These are phyloP conservation scores for Chionographis japonica DNA, from an alignment of 106 monocot species.

Conservation along the genomic window DNA sequence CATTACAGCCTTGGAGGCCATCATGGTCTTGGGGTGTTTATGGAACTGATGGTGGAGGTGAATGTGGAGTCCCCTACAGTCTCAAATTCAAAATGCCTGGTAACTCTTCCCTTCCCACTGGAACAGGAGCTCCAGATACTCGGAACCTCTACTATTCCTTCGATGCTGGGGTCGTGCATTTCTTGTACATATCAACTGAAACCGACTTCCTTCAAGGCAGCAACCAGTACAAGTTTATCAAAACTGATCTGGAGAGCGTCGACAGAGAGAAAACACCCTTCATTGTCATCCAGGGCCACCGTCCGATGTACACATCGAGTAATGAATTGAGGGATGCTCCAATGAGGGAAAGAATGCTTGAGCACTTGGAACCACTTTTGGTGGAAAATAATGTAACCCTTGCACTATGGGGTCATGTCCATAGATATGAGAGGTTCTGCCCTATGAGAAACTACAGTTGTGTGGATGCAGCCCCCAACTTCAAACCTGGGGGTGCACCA, in stretches of 20 bases:
- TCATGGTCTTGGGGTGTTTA: conserved; percentile 60
- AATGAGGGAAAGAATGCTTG: conserved; percentile 63
- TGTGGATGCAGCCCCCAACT: conserved; percentile 28
- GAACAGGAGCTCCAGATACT: conserved; percentile 70
- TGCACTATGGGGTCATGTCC: conserved; percentile 98
- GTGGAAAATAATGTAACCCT: conserved; percentile 83
- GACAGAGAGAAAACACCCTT: conserved; percentile 79
- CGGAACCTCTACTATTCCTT: conserved; percentile 84
- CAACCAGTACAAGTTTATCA: conserved; percentile 80
- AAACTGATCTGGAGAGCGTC: conserved; percentile 68
- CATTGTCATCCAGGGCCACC: conserved; percentile 87
- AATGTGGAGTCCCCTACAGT: conserved; percentile 97
- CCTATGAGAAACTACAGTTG: conserved; percentile 69
- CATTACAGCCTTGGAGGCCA: conserved; percentile 87
- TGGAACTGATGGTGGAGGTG: conserved; percentile 88
- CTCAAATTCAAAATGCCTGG: conserved; percentile 96
- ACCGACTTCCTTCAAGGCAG: conserved; percentile 83
- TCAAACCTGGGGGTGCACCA: conserved; percentile 26
- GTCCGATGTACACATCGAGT: conserved; percentile 95
- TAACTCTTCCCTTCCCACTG: conserved; percentile 72
- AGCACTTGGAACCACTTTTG: conserved; percentile 70
- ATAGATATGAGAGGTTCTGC: conserved; percentile 96
- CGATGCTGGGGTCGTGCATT: conserved; percentile 81
- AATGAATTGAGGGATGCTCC: conserved; percentile 62
- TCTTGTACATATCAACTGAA: conserved; percentile 91